Percentiles rank a stretch among this genome's conserved stretches.
Evolutionary conservation across 306 rosid species (phyloP).

Genomic region (Carpinus fangiana): DNA sequence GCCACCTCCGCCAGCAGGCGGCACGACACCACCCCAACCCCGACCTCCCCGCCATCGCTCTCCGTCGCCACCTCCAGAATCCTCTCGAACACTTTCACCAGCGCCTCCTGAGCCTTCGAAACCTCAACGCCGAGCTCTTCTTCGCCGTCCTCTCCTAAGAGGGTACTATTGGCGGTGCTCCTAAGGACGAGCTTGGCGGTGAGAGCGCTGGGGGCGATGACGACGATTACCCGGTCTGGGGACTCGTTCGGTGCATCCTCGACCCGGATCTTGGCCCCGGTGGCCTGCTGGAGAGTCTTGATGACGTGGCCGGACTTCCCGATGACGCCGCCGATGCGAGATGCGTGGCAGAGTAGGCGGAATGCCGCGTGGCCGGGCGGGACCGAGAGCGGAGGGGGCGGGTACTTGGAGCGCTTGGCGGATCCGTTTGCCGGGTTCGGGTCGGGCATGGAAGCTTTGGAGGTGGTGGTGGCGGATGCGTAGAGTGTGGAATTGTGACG

Average conservation of each 20-base stretch:
- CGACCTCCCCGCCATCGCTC: conserved; percentile 58
- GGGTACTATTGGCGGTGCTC: not conserved
- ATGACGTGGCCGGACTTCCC: conserved; percentile 83
- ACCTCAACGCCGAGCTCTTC: conserved; percentile 39
- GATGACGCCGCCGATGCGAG: conserved; percentile 91
- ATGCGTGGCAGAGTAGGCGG: conserved; percentile 84
- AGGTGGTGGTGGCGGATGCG: conserved; percentile 3
- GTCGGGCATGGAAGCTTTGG: conserved; percentile 35
- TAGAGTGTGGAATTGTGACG: conserved; percentile 39
- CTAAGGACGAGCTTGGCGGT: conserved; percentile 30
- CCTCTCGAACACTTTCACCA: conserved; percentile 82
- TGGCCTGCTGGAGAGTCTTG: conserved; percentile 68
- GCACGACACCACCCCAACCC: conserved; percentile 68
- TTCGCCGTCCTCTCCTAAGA: conserved; percentile 2
- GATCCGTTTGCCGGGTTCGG: conserved; percentile 48
- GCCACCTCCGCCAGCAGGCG: conserved; percentile 64
- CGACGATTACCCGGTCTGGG: conserved; percentile 68
- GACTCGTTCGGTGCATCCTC: conserved; percentile 69
- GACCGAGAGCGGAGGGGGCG: conserved; percentile 42
- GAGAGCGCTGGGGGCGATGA: conserved; percentile 44
- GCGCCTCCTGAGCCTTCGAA: conserved; percentile 87
- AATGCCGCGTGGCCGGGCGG: conserved; percentile 75
- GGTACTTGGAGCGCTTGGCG: conserved; percentile 62
- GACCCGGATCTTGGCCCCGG: conserved; percentile 87
- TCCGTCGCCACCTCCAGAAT: conserved; percentile 91